Evolutionary conservation across 768 basidiomycete species (phyloP), one percentile per base, ranked within the genome.

Genomic region (Roridomyces roridus): DNA sequence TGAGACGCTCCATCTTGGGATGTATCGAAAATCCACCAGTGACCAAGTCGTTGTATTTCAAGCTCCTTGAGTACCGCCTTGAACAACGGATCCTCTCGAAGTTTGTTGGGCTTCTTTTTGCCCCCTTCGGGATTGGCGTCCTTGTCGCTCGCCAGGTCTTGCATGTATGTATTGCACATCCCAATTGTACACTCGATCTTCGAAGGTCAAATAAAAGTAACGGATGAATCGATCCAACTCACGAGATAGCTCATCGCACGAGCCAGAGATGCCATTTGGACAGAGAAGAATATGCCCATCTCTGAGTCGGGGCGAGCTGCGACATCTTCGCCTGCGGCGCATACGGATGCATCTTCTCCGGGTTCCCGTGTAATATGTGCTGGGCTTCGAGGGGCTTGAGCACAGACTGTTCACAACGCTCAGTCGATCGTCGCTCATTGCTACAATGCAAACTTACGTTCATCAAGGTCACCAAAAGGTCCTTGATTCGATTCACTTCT

Each of bases 1-100:
- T 86, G 11, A 96, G 80, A 55, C 81, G 87, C 43, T 94, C 93
- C 86, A 98, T 89, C 77, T 99, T 99, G 4, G 96, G 96, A 72
- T 99, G 96, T 49, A 81, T 69, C 1, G 79, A 70, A 65, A 88
- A 86, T 5, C 86, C 87, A 9, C 72, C n/a, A n/a, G n/a, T n/a
- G n/a, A n/a, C n/a, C 70, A 24, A 73, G 74, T 49, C 75, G 75
- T 67, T 86, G 83, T n/a, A 66, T 67, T 48, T 91, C 85, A 17
- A 96, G 77, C 67, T 92, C 89, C 31, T 75, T 69, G 62, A 94
- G 78, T 24, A 94, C 72, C 25, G 79, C 80, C 63, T 85, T 82
- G 60, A 92, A 92, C 35, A 80, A 75, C 0, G 82, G 72, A 62
- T 90, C 83, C 14, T 80, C 77, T 36, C 73, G 76, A 37, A 85